Conservation (phyloP, 2,329 filamentous ascomycete genomes). For the Phialophora verrucosa region DNA sequence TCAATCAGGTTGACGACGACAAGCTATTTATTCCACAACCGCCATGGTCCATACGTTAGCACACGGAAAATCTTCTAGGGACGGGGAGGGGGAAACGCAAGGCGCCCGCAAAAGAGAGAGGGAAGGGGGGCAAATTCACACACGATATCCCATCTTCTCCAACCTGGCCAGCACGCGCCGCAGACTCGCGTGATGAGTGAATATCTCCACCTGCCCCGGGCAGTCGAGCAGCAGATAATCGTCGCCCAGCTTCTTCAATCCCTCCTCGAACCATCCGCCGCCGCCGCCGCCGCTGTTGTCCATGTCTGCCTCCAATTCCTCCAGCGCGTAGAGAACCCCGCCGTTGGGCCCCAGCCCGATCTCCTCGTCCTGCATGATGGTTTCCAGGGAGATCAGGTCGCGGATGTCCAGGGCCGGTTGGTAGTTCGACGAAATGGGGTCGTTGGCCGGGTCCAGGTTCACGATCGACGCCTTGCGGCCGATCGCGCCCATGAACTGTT, state of each 20-base stretch:
- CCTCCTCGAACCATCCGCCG: conserved; percentile 85
- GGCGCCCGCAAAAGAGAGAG: too few species aligned
- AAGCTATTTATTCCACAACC: conserved; percentile 61
- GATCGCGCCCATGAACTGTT: conserved; percentile 96
- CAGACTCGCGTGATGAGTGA: conserved; percentile 90
- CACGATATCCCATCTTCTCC: conserved; percentile 89
- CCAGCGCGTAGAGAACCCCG: conserved; percentile 87
- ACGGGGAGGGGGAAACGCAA: too few species aligned
- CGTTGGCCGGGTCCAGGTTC: conserved; percentile 97
- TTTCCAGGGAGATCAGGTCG: conserved; percentile 84
- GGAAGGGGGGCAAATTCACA: conserved; percentile 55
- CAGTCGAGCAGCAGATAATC: conserved; percentile 97
- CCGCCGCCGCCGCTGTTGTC: conserved; percentile 89
- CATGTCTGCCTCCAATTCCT: conserved; percentile 91
- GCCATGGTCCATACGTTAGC: conserved; percentile 10
- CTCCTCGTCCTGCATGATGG: conserved; percentile 90
- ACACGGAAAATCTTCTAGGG: not conserved
- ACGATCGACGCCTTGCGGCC: conserved; percentile 92
- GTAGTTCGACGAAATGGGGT: conserved; percentile 75
- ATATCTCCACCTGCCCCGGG: conserved; percentile 94
- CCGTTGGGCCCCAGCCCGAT: conserved; percentile 80
- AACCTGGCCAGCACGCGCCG: conserved; percentile 90
- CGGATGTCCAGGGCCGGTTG: conserved; percentile 89
- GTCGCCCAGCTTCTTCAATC: conserved; percentile 78
- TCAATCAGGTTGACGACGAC: conserved; percentile 93